Conservation (phyloP, 2,329 filamentous ascomycete genomes). For the Fusarium torulosum region DNA sequence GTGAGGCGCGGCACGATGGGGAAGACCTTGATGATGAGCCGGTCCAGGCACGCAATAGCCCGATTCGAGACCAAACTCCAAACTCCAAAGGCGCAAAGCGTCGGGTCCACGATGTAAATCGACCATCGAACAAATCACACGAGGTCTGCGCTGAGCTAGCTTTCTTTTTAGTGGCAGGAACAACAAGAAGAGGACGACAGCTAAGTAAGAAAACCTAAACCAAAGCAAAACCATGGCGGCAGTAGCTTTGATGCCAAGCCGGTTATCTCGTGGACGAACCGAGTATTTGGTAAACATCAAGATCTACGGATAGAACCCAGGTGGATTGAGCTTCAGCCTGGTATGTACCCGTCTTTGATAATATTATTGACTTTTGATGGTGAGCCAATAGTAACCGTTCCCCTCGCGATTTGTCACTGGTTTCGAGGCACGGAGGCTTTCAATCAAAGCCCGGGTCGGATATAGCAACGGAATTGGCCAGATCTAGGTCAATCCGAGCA, state of each 20-base stretch:
- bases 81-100: conserved; percentile 8
- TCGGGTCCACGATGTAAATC: conserved; percentile 25
- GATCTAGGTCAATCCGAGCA: conserved; percentile 4
- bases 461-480: conserved; percentile 17
- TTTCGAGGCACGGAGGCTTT: not conserved
- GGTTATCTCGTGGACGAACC: conserved; percentile 31
- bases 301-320: not conserved
- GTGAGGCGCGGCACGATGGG: not conserved
- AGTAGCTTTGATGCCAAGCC: conserved; percentile 33
- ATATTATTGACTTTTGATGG: conserved; percentile 15
- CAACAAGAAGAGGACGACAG: conserved; percentile 6
- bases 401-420: conserved; percentile 5
- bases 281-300: conserved; percentile 20
- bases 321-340: not conserved
- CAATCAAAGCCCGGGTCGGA: conserved; percentile 9
- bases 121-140: conserved; percentile 18
- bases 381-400: not conserved
- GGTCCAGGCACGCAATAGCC: conserved; percentile 12
- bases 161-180: conserved; percentile 33
- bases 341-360: conserved; percentile 13
- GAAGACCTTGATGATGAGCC: not conserved
- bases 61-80: conserved; percentile 21
- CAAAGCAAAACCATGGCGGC: conserved; percentile 5
- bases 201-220: not conserved
- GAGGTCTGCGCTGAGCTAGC: conserved; percentile 8